Evolutionary conservation across 148 eudicot species (phyloP), one percentile per base, ranked within the genome.

Genomic region (Rhododendron mucronatum): DNA sequence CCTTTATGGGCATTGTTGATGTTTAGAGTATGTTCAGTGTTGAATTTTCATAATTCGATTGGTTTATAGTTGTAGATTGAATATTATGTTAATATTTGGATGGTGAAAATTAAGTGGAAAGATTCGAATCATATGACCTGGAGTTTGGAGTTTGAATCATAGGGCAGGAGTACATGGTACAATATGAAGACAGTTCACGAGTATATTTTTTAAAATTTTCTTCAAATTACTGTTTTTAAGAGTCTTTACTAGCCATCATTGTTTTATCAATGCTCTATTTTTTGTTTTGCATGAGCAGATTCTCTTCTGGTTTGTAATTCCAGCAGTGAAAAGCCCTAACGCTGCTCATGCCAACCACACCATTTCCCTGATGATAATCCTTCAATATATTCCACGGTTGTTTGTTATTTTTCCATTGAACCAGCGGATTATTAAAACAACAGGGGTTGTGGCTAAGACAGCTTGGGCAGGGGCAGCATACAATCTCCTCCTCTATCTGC

Each of bases 401-500:
- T 86, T 88, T 45, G 92, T 95, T 12, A 92, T 96, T 88, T 92
- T 95, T 84, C 99, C 99, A 8, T 84, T 96, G 78, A 94, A 95
- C 82, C 91, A 86, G 26, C 87, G 89, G 81, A 96, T 96, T 79
- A 75, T 92, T 21, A 96, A 96, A 81, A 92, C 93, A 15, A 94
- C 98, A 3, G 99, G 99, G 47, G 92, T 94, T 37, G 90, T 93
- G 4, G 96, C 99, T 21, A 93, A 91, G 77, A 96, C 94, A 76
- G 95, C 97, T 57, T 93, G 95, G 98, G 90, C 98, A 28, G 99
- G 99, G 78, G 99, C 98, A 14, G 96, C 92, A 41, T 96, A 94
- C 84, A 95, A 96, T 78, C 90, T 96, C 84, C 88, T 94, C 83
- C 92, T 96, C 50, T 96, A 91, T 83, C 84, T 96, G 85, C 88